Evolutionary conservation across 148 eudicot genomes (phyloP).

Genomic region (Rhododendron molle): DNA sequence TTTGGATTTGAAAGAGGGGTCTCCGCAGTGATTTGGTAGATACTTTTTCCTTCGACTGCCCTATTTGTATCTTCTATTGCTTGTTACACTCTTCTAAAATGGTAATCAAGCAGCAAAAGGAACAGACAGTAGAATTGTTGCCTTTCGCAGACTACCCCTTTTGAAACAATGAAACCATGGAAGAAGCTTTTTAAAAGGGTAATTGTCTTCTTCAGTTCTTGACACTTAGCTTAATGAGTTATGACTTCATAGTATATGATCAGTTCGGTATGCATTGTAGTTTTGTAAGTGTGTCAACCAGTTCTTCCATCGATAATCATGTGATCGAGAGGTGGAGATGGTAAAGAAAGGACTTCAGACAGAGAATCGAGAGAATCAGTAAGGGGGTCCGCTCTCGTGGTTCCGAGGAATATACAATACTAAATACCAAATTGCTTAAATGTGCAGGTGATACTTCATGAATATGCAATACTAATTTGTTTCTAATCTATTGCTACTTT

Average conservation of each 20-base stretch:
- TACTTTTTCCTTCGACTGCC: background rate
- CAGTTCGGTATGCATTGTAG: background rate
- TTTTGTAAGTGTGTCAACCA: background rate
- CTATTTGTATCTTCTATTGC: too few relatives aligned
- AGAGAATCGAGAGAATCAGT: background rate
- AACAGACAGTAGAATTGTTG: too few relatives aligned
- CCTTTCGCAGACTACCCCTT: too few relatives aligned
- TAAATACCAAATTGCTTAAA: too few relatives aligned
- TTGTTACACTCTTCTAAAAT: too few relatives aligned
- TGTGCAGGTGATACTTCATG: too few relatives aligned
- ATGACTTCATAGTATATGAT: background rate
- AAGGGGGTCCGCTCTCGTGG: background rate
- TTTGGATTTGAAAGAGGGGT: too few relatives aligned
- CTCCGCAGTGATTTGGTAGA: background rate
- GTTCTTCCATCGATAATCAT: background rate
- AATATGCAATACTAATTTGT: too few relatives aligned
- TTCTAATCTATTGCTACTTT: too few relatives aligned
- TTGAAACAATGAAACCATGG: background rate
- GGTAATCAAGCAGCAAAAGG: too few relatives aligned
- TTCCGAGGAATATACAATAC: too few relatives aligned
- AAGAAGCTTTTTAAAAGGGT: background rate
- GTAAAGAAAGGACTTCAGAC: background rate
- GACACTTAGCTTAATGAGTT: background rate
- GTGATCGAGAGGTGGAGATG: background rate
- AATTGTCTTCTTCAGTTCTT: background rate